Evolutionary conservation across 1,284 basidiomycete species (phyloP).

Genomic region (Lignosus rhinocerotis): DNA sequence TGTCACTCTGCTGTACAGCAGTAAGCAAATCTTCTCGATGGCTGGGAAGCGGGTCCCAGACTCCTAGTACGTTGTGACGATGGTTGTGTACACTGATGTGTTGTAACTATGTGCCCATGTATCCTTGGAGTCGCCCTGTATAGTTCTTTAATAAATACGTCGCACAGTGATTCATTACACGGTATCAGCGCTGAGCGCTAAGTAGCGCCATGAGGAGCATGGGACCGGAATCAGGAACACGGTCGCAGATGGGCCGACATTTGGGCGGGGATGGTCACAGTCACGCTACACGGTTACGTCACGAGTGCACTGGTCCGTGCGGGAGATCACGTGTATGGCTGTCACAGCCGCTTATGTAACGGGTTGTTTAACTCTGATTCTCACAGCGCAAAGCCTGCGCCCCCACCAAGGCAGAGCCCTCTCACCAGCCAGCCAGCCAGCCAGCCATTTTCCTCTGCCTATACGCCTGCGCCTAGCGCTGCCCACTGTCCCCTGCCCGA

Average conservation of each 20-base stretch:
- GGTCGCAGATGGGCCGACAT: neutral
- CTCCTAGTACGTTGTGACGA: too few relatives aligned
- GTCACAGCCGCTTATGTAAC: conserved; percentile 25
- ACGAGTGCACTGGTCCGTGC: conserved; percentile 26
- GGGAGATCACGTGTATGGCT: conserved; percentile 21
- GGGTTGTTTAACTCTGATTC: conserved; percentile 26
- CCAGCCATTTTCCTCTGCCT: conserved; percentile 29
- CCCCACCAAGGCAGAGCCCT: conserved; percentile 28
- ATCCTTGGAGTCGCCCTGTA: neutral
- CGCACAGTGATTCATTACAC: neutral
- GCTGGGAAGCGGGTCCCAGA: neutral
- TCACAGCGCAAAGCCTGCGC: conserved; percentile 26
- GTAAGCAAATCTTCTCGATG: neutral
- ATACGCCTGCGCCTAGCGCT: conserved; percentile 31
- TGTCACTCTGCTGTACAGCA: neutral
- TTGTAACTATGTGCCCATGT: neutral
- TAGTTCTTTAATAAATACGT: neutral
- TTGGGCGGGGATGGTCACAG: conserved; percentile 12
- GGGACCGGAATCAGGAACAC: neutral
- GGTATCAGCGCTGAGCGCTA: neutral
- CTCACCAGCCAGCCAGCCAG: conserved; percentile 28
- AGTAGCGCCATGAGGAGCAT: neutral
- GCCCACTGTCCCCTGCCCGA: conserved; percentile 20
- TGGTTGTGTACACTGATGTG: conserved; percentile 1
- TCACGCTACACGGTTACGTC: conserved; percentile 23